Base-by-base conservation (phyloP, 495 filamentous ascomycete genomes). In the Penicillium manginii region DNA sequence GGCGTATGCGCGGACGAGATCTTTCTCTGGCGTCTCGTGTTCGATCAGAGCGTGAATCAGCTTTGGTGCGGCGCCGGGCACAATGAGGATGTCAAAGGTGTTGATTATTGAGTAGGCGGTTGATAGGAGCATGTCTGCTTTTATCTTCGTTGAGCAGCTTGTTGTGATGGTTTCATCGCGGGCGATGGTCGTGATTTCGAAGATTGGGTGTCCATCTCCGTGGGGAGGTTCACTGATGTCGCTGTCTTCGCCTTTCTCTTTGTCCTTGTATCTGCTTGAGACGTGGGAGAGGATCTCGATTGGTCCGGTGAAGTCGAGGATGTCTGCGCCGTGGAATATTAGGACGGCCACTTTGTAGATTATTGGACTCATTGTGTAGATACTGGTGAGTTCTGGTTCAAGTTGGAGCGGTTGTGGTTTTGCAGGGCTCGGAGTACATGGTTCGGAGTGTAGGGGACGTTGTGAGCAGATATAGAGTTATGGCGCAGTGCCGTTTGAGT, bases 21-120 rank as follows among this genome's bases (percentile, higher is more conserved):
- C 47, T 23, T 59, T 1, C 37, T 67, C 60, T 11, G 60, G 64
- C 7, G 49, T 39, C 2, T 63, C 46, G 18, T 17, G 43, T 0
- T 55, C 51, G 9, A 64, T 23, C 5, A 68, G 52, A 1, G 22
- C 45, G 22, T 53, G 19, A 2, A 72, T 10, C 2, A 54, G 46
- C 0, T 58, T 37, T 7, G 57, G 54, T n/a, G 39, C n/a, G 26
- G 56, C 39, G 3, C 88, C 87, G 9, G 88, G 79, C 52, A 90
- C 72, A 66, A 91, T 68, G 56, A 91, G 75, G 58, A 91, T 80
- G 68, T 91, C 87, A 60, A 85, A 89, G 52, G 89, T 84, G 48
- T 78, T 63, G 51, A 90, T 79, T 33, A 81, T 81, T 43, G 86
- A 78, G 64, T 84, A 71, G 51, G 84, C 84, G 65, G 88, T 86